phyloP scores from a whole-genome alignment of 2,329 filamentous ascomycete species.

The Xylaria sp. region DNA sequence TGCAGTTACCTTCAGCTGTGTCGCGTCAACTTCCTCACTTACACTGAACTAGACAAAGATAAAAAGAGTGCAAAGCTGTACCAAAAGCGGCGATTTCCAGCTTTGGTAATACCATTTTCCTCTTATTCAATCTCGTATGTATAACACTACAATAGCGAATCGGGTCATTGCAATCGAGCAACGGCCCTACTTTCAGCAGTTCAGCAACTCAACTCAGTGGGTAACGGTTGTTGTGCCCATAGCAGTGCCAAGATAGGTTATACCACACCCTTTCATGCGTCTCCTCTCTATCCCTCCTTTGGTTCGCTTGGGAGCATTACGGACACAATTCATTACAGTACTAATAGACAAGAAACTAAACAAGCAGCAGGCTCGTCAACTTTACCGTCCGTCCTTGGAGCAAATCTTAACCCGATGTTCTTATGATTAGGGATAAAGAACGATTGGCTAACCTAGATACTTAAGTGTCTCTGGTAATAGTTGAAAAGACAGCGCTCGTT shows the following conservation, averaged over 20 bases:
- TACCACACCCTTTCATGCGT: background rate
- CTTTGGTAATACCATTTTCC: background rate
- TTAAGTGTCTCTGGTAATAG: background rate
- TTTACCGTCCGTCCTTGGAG: background rate
- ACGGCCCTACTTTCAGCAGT: constrained; percentile 12
- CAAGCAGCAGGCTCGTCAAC: constrained; percentile 4
- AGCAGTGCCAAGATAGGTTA: background rate
- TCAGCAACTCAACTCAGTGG: background rate
- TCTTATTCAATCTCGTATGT: constrained; percentile 3
- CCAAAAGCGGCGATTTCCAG: background rate
- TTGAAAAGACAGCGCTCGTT: too few species aligned
- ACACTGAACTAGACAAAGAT: constrained; percentile 19
- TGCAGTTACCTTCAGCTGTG: constrained; percentile 10
- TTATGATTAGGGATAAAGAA: background rate
- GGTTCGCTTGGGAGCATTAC: background rate
- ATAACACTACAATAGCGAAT: background rate
- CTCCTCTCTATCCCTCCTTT: background rate
- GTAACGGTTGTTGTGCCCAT: background rate
- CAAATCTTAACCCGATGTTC: background rate
- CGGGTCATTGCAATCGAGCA: constrained; percentile 3
- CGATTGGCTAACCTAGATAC: background rate
- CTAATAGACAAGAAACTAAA: background rate
- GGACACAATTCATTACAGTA: background rate
- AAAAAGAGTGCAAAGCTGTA: background rate
- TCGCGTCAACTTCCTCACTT: constrained; percentile 18